Base-by-base conservation (phyloP, 2,329 filamentous ascomycete species). In the Aspergillus sp. region DNA sequence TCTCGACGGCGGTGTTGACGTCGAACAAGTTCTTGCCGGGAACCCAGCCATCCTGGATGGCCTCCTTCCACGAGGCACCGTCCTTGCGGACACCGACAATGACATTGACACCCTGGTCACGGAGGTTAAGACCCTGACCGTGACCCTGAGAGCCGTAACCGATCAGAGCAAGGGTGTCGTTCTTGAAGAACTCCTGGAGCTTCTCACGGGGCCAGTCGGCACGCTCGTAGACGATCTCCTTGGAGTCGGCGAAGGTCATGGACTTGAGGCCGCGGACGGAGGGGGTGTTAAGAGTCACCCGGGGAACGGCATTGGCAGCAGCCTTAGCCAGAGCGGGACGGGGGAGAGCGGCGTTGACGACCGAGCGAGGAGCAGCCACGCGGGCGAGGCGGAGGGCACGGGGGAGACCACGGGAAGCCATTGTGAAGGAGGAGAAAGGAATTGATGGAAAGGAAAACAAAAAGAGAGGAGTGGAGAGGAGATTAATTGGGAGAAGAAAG, bases 141-240 rank as follows among this genome's bases (percentile, higher is more conserved):
- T 98, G 93, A 64, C 93, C 93, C 78, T 96, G 90, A 54, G 90
- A 96, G 65, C 85, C 93, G 76, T 98, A 98, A 71, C 93, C 93
- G 73, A 98, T 98, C 67, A 98, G 86, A 67, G 93, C 93, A 62
- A 98, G 88, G 59, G 91, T 97, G 75, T 98, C 93, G 77, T 98
- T 83, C 83, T 97, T 97, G 88, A 98, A 98, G 85, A 91, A 98
- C 56, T 97, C 89, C 88, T 95, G 78, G 69, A 98, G 89, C 86
- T 95, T 97, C 81, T 96, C 91, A 72, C 86, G 83, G 59, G 93
- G 93, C 93, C 93, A 98, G 79, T 98, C 93, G 69, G 82, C 88
- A 76, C 93, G 90, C 83, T 98, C 93, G 70, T 88, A 96, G 69
- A 98, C 93, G 58, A 85, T 82, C 82, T 98, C 93, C 78, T 94